These are phyloP conservation scores for Verticillium dahliae DNA, from an alignment of 2,329 filamentous ascomycete species.

Conservation along the genomic window DNA sequence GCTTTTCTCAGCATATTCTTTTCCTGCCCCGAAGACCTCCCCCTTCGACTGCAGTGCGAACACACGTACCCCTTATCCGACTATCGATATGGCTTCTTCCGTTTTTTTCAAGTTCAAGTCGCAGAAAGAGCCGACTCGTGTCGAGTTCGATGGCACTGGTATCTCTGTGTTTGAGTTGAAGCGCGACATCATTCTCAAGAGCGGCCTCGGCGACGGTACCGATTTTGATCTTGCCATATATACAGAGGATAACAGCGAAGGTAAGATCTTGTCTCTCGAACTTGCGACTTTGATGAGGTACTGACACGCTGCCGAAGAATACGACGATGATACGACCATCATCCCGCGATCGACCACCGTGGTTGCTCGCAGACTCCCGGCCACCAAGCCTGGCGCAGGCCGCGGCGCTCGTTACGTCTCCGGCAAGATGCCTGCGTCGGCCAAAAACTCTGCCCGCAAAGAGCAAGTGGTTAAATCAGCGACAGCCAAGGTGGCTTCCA, in stretches of 20 bases:
- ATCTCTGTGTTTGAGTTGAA: slow-evolving; percentile 99
- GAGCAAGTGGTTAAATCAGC: slow-evolving; percentile 55
- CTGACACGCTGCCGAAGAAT: slow-evolving; percentile 54
- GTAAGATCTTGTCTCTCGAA: slow-evolving; percentile 41
- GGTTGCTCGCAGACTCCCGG: slow-evolving; percentile 79
- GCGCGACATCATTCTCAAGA: slow-evolving; percentile 94
- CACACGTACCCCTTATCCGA: background rate
- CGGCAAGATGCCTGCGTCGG: slow-evolving; percentile 86
- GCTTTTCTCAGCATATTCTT: slow-evolving; percentile 2
- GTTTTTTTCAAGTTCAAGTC: slow-evolving; percentile 99
- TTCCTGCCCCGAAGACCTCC: slow-evolving; percentile 8
- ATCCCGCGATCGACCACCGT: slow-evolving; percentile 94
- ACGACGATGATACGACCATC: slow-evolving; percentile 96
- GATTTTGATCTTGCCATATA: slow-evolving; percentile 96
- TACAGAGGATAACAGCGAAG: slow-evolving; percentile 84
- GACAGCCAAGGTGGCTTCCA: slow-evolving; percentile 47
- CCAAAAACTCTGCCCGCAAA: slow-evolving; percentile 70
- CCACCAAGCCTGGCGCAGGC: slow-evolving; percentile 77
- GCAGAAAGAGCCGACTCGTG: slow-evolving; percentile 87
- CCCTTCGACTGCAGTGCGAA: slow-evolving; percentile 5
- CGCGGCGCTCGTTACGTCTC: slow-evolving; percentile 92
- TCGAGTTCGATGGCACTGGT: slow-evolving; percentile 94
- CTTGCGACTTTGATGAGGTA: background rate
- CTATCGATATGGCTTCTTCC: slow-evolving; percentile 75
- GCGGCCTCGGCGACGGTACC: slow-evolving; percentile 86